These are phyloP conservation scores for Trichoderma atrobrunneum DNA, from an alignment of 2,329 filamentous ascomycete genomes.

Conservation along the genomic window DNA sequence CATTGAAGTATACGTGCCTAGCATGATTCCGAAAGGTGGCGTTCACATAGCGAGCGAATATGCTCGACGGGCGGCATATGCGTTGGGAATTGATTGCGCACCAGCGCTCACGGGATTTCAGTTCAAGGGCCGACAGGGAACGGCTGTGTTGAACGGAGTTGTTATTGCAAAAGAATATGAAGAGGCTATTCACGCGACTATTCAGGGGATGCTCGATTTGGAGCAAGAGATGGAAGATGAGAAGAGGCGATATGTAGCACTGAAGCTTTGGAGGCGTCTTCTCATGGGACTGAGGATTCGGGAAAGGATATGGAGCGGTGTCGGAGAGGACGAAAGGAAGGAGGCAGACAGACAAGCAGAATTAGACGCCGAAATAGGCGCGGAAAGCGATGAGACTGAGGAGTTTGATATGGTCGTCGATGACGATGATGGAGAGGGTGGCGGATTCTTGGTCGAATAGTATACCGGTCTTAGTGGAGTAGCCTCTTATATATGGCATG, in stretches of 20 bases:
- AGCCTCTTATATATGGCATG: background rate
- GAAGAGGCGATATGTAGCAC: constrained; percentile 69
- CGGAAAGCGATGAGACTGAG: constrained; percentile 41
- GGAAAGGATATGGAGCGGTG: constrained; percentile 65
- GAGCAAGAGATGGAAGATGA: constrained; percentile 62
- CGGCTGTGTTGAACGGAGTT: constrained; percentile 74
- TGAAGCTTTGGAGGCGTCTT: constrained; percentile 67
- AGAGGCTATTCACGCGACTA: constrained; percentile 68
- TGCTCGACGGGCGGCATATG: constrained; percentile 67
- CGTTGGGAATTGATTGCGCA: constrained; percentile 79
- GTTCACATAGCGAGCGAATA: constrained; percentile 63
- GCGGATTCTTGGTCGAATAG: constrained; percentile 44
- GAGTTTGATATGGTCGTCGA: constrained; percentile 43
- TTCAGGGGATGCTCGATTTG: constrained; percentile 65
- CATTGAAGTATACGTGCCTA: constrained; percentile 86
- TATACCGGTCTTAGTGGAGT: background rate
- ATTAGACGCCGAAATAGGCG: constrained; percentile 37
- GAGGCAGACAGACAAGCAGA: constrained; percentile 38
- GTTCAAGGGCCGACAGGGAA: constrained; percentile 83
- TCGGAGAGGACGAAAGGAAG: constrained; percentile 46
- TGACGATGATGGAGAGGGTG: constrained; percentile 44
- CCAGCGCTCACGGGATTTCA: constrained; percentile 88
- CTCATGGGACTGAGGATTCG: constrained; percentile 73
- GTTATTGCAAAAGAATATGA: constrained; percentile 70
- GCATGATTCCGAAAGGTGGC: constrained; percentile 83